Evolutionary conservation across 495 filamentous ascomycete genomes (phyloP).

Genomic region (Trichodelitschia bisporula): DNA sequence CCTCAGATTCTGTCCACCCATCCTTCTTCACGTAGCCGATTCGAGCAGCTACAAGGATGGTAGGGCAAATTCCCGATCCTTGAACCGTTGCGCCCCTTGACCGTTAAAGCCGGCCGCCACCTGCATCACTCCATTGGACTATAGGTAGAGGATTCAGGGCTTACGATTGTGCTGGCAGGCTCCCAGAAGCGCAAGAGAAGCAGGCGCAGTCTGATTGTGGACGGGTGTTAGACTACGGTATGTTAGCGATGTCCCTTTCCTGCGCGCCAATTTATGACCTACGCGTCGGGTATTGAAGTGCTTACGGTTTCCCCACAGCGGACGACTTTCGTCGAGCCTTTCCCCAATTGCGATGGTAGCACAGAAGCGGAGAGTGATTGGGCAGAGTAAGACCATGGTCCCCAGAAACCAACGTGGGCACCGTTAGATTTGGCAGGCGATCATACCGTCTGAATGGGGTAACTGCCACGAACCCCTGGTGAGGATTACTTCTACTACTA

Average conservation of each 20-base stretch:
- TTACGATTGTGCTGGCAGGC: slow-evolving; percentile 9
- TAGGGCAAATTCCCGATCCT: slow-evolving; percentile 1
- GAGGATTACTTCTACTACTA: no score
- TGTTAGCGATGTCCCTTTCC: no score
- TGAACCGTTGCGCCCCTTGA: no score
- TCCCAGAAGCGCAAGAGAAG: slow-evolving; percentile 31
- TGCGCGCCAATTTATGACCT: no score
- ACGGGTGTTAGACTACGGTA: slow-evolving; percentile 1
- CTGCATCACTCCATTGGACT: no score
- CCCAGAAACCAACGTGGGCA: background rate
- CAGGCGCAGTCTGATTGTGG: slow-evolving; percentile 11
- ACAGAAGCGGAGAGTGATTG: background rate
- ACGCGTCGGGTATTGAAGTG: background rate
- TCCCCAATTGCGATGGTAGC: background rate
- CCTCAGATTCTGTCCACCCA: slow-evolving; percentile 76
- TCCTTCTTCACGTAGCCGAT: slow-evolving; percentile 48
- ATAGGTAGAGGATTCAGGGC: background rate
- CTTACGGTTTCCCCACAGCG: background rate
- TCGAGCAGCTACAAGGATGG: slow-evolving; percentile 44
- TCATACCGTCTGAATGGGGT: no score
- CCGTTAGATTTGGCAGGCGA: no score
- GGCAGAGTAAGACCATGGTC: background rate
- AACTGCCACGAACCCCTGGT: no score
- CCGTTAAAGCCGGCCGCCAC: no score
- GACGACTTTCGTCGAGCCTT: slow-evolving; percentile 3